phyloP scores from a whole-genome alignment of 306 rosid species.

The cucumber (Cucumis sativus) region Cucumber_9930_V3 NC_026658.2:25634501-25635000 shows the following conservation, averaged over 20 bases:
- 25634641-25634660: neutral
- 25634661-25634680: constrained; percentile 41
- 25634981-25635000: neutral
- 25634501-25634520: neutral
- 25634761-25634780: constrained; percentile 6
- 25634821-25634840: neutral
- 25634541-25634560: neutral
- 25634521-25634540: neutral
- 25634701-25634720: constrained; percentile 77
- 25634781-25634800: neutral
- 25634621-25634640: neutral
- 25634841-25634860: constrained; percentile 11
- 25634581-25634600: no score
- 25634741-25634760: constrained; percentile 22
- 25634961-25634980: neutral
- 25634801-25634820: neutral
- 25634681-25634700: constrained; percentile 72
- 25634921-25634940: constrained; percentile 87
- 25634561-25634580: neutral
- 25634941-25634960: constrained; percentile 21
- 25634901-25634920: constrained; percentile 68
- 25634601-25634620: neutral
- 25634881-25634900: constrained; percentile 90
- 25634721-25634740: constrained; percentile 86
- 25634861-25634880: constrained; percentile 98